These are phyloP conservation scores for Isochrysis galbana DNA, from an alignment of 78 protist species.

Conservation along the genomic window DNA sequence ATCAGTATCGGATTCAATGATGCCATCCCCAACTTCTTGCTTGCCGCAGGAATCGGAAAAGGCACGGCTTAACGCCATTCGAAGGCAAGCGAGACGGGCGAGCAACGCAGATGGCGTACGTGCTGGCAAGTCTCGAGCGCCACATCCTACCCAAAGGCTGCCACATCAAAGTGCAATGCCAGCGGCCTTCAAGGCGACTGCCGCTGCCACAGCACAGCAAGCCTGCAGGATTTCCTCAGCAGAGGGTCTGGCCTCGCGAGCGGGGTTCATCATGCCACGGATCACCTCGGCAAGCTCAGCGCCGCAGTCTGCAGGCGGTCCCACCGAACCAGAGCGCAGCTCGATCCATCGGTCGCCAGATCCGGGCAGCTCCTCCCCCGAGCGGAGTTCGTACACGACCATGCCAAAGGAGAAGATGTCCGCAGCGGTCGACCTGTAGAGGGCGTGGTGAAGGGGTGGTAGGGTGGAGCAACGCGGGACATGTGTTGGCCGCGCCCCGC, in stretches of 20 bases:
- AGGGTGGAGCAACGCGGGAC: too few species aligned
- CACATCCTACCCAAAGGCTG: neutral
- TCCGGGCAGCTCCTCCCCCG: neutral
- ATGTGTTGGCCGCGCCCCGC: too few species aligned
- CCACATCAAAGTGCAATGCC: neutral
- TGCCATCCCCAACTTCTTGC: neutral
- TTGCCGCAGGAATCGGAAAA: too few species aligned
- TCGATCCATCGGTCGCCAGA: neutral
- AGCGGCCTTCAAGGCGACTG: neutral
- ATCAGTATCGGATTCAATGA: neutral
- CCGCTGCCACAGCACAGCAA: neutral
- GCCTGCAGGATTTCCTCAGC: neutral
- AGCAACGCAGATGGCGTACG: too few species aligned
- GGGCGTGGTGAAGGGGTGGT: too few species aligned
- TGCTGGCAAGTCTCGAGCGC: too few species aligned
- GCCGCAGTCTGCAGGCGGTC: neutral
- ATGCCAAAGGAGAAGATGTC: constrained; percentile 18
- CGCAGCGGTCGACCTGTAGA: neutral
- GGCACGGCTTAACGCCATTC: too few species aligned
- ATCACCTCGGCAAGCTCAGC: neutral
- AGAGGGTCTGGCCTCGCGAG: neutral
- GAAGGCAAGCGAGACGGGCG: too few species aligned
- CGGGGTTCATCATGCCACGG: neutral
- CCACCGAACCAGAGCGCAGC: neutral
- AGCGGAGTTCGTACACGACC: neutral